Evolutionary conservation across 169 alveolate species (phyloP).

Genomic region (Plasmodium adleri): DNA sequence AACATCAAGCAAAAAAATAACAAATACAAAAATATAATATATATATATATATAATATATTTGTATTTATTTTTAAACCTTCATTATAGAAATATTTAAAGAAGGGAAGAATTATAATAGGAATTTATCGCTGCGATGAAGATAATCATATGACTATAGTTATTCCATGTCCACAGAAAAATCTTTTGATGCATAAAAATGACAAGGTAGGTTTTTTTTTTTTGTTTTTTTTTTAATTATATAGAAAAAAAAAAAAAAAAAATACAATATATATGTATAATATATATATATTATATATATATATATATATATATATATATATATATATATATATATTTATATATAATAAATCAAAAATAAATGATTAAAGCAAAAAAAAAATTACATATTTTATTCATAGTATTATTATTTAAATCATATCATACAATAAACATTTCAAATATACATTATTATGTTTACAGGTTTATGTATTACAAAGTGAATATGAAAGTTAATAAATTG

Average conservation of each 20-base stretch:
- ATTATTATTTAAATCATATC: too few species aligned
- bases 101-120: conserved; percentile 68
- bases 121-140: conserved; percentile 55
- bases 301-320: not conserved
- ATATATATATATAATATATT: not conserved
- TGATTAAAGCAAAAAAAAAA: too few species aligned
- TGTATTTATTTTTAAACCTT: not conserved
- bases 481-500: not conserved
- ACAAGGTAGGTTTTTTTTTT: conserved; percentile 23
- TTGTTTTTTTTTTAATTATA: not conserved
- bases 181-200: conserved; percentile 65
- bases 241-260: not conserved
- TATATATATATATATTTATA: not conserved
- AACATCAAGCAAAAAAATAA: too few species aligned
- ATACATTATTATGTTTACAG: not conserved
- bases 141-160: conserved; percentile 68
- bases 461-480: conserved; percentile 9
- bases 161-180: conserved; percentile 75
- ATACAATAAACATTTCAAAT: too few species aligned
- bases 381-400: too few species aligned
- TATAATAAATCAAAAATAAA: too few species aligned
- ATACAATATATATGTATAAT: not conserved
- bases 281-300: not conserved
- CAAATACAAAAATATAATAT: not conserved
- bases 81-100: conserved; percentile 42